Percentiles rank a stretch among this genome's conserved stretches.
These are phyloP conservation scores for Candida anglica DNA, from an alignment of 805 yeast genomes.

Conservation along the genomic window DNA sequence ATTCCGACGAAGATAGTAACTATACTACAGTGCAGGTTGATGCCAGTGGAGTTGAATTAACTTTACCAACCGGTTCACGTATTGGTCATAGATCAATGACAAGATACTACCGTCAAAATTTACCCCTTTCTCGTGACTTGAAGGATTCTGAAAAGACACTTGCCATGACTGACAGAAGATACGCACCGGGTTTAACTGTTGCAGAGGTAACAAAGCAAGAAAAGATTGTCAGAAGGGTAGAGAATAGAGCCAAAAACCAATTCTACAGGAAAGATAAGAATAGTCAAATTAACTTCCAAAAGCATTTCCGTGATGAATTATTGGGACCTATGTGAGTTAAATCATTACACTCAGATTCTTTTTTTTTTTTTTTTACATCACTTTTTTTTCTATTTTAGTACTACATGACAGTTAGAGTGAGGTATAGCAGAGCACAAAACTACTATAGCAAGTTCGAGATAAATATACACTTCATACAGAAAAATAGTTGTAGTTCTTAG, in stretches of 20 bases:
- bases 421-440: no score
- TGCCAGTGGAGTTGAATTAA: slow-evolving; percentile 59
- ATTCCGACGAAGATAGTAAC: slow-evolving; percentile 13
- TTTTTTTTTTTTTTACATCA: no score
- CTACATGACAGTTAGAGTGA: no score
- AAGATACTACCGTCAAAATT: slow-evolving; percentile 67
- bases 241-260: slow-evolving; percentile 17
- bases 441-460: no score
- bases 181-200: slow-evolving; percentile 32
- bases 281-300: slow-evolving; percentile 25
- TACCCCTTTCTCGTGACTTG: slow-evolving; percentile 17
- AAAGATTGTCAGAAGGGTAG: slow-evolving; percentile 21
- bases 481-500: no score
- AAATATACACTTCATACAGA: no score
- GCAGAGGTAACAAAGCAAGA: slow-evolving; percentile 30
- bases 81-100: slow-evolving; percentile 79
- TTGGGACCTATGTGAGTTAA: slow-evolving; percentile 1
- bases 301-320: slow-evolving; percentile 33
- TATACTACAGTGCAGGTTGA: slow-evolving; percentile 41
- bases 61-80: slow-evolving; percentile 72
- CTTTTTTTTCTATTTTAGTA: no score
- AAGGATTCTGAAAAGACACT: slow-evolving; percentile 72
- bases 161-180: slow-evolving; percentile 65
- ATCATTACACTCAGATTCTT: no score
- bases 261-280: slow-evolving; percentile 23